Percentiles rank a stretch among this genome's conserved stretches.
Conservation (phyloP, 2,329 filamentous ascomycete species). For the Bipolaris bicolor region DNA sequence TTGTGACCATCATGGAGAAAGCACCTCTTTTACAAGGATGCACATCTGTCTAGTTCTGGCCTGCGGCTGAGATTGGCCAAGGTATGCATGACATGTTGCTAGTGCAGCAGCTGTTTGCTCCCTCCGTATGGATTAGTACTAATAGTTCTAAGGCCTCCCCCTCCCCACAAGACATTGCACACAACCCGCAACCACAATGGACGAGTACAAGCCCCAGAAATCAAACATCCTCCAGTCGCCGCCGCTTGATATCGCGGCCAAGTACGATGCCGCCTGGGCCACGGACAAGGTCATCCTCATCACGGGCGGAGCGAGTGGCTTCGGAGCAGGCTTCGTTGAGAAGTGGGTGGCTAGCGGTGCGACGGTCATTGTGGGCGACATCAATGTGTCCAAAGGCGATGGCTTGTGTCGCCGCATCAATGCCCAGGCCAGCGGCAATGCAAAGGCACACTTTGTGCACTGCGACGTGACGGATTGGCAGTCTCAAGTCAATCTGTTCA, state of each 20-base stretch:
- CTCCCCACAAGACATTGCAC: too few species aligned
- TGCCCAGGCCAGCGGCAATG: conserved; percentile 46
- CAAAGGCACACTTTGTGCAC: conserved; percentile 61
- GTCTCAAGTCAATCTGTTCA: conserved; percentile 68
- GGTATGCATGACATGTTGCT: too few species aligned
- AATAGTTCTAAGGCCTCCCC: too few species aligned
- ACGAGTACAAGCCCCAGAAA: conserved; percentile 28
- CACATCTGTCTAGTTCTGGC: too few species aligned
- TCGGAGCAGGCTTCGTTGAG: conserved; percentile 48
- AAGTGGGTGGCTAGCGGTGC: conserved; percentile 54
- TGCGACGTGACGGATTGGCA: conserved; percentile 72
- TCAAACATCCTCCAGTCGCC: conserved; percentile 45
- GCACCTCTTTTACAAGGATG: too few species aligned
- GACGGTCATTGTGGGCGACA: conserved; percentile 67
- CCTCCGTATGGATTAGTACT: too few species aligned
- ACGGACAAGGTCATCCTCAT: conserved; percentile 48
- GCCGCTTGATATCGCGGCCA: conserved; percentile 44
- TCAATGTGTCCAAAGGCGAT: conserved; percentile 62
- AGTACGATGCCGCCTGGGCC: conserved; percentile 47
- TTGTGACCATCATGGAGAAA: too few species aligned
- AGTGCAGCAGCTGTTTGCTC: too few species aligned
- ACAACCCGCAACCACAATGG: conserved; percentile 22
- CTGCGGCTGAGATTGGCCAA: too few species aligned
- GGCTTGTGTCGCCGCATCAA: conserved; percentile 61
- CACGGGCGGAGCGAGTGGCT: conserved; percentile 50